Evolutionary conservation across 1,139 yeast genomes (phyloP), one percentile per base, ranked within the genome.

Genomic region (Suhomyces wounanorum): DNA sequence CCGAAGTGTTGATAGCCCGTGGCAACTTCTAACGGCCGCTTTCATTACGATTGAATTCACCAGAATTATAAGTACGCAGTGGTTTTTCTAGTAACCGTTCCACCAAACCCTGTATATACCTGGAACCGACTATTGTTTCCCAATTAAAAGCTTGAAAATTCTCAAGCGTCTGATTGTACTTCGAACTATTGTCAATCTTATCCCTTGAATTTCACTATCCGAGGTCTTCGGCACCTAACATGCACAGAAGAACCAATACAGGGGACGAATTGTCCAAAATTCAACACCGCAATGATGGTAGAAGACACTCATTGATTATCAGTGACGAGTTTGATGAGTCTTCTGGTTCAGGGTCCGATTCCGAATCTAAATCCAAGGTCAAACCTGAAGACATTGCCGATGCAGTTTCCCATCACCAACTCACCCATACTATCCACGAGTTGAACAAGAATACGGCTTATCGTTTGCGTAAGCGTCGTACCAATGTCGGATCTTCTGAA

Each of bases 261-360:
- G 63, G 58, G 42, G 61, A 62, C 26, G 62, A 66, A 26, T 55
- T 68, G 14, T 51, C 62, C n/a, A 49, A 54, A 2, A 61, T 68
- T 10, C 55, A 60, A 17, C 54, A 60, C 44, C 49, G 68, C 18
- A 68, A 67, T 45, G 57, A 52, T 9, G 65, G 65, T 11, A 56
- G 53, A 17, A 54, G 73, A 41, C 48, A 51, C 28, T 65, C 70
- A 13, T 58, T 69, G 10, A 53, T 59, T 3, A 33, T 59, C 14
- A 59, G 60, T 31, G 62, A 66, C 30, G 70, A 67, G 17, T 67
- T 57, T 48, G 55, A 50, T 8, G 52, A 50, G 11, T 49, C 57
- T 18, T 18, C 47, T 8, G 26, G 45, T 31, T 40, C 48, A 4
- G 45, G 16, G 23, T 44, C 47, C 10, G 49, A 25, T 13, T 36